These are phyloP conservation scores for Hymenoscyphus scutula DNA, from an alignment of 2,329 filamentous ascomycete species.

Conservation along the genomic window DNA sequence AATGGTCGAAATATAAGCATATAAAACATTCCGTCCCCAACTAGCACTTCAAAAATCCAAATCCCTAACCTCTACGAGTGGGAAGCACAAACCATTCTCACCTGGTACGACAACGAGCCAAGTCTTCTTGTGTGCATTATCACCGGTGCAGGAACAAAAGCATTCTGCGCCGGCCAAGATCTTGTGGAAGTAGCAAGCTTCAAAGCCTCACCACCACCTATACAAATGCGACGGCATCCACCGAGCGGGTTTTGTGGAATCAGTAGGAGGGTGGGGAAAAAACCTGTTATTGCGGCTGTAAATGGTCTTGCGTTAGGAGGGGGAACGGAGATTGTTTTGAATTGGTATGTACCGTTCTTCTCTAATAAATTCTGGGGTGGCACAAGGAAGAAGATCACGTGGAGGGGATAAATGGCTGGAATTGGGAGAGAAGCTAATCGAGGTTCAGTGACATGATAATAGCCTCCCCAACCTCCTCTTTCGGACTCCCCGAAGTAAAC, in stretches of 20 bases:
- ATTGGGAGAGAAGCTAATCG: background rate
- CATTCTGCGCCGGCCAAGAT: conserved; percentile 68
- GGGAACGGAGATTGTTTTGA: conserved; percentile 67
- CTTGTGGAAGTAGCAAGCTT: conserved; percentile 57
- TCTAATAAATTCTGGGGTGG: too few species aligned
- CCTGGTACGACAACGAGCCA: conserved; percentile 62
- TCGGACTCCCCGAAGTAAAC: conserved; percentile 69
- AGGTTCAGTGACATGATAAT: conserved; percentile 62
- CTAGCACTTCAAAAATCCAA: background rate
- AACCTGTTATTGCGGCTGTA: conserved; percentile 75
- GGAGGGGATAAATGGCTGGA: too few species aligned
- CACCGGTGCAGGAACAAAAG: conserved; percentile 58
- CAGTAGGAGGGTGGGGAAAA: conserved; percentile 64
- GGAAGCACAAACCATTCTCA: conserved; percentile 40
- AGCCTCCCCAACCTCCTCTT: conserved; percentile 57
- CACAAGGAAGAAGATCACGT: too few species aligned
- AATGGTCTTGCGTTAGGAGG: conserved; percentile 74
- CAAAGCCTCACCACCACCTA: conserved; percentile 36
- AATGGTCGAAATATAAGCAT: too few species aligned
- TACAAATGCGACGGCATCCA: conserved; percentile 34
- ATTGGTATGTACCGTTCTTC: conserved; percentile 41
- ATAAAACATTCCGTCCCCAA: background rate
- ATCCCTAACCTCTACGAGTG: conserved; percentile 3
- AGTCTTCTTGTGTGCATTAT: conserved; percentile 60
- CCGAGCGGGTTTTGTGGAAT: conserved; percentile 61